These are phyloP conservation scores for Byssoonygena ceratinophila DNA, from an alignment of 2,329 filamentous ascomycete species.

Conservation along the genomic window DNA sequence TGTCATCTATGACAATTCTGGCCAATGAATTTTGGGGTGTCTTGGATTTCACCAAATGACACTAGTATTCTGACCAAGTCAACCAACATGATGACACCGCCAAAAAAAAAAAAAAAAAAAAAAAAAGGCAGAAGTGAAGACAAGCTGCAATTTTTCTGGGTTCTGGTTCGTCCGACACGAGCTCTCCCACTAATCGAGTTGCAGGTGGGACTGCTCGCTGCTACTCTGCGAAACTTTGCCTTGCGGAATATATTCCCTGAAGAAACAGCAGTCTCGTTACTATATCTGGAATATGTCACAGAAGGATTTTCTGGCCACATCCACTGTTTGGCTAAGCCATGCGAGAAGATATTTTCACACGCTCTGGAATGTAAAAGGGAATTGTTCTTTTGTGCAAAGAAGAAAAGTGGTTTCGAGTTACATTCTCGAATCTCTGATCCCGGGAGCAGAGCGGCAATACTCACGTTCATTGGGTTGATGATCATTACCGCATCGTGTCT, in stretches of 20 bases:
- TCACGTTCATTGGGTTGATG: slow-evolving; percentile 4
- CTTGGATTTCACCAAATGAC: not conserved
- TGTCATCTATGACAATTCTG: not conserved
- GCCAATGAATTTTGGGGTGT: no score
- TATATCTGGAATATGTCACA: slow-evolving; percentile 7
- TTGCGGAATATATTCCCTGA: not conserved
- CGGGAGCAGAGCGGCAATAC: not conserved
- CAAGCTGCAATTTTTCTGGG: not conserved
- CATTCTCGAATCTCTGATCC: not conserved
- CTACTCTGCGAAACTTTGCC: not conserved
- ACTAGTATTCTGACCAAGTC: not conserved
- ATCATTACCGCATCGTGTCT: slow-evolving; percentile 3
- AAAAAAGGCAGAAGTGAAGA: no score
- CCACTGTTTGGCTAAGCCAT: not conserved
- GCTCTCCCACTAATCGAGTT: not conserved
- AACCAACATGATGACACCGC: not conserved
- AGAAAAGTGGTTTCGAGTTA: slow-evolving; percentile 5
- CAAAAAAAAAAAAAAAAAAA: not conserved
- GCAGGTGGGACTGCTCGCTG: not conserved
- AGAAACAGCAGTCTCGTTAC: not conserved
- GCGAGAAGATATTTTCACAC: not conserved
- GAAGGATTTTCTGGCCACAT: not conserved
- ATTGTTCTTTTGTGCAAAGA: no score
- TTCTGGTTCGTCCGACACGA: slow-evolving; percentile 6
- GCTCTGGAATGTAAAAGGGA: slow-evolving; percentile 6